phyloP scores from a whole-genome alignment of 768 basidiomycete species.

The Suillus clintonianus region DNA sequence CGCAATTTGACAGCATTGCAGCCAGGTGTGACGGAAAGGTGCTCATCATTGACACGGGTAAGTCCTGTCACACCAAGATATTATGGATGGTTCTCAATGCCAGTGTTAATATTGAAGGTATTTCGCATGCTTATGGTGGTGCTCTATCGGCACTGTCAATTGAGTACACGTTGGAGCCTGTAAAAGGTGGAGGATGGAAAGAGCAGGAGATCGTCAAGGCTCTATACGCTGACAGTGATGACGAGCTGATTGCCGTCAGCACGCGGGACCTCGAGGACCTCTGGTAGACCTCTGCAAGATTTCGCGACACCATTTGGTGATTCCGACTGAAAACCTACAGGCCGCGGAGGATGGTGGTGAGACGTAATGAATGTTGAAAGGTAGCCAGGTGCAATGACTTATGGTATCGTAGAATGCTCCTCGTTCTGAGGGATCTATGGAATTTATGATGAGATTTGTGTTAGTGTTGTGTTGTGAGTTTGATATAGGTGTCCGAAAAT shows the following conservation, averaged over 20 bases:
- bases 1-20: conserved; percentile 84
- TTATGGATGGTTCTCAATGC: conserved; percentile 12
- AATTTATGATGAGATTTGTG: neutral
- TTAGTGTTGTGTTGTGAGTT: neutral
- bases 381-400: neutral
- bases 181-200: conserved; percentile 36
- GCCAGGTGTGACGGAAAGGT: conserved; percentile 89
- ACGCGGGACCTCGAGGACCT: conserved; percentile 28
- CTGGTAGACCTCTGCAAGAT: conserved; percentile 6
- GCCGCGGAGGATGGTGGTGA: neutral
- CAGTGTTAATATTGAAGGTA: conserved; percentile 48
- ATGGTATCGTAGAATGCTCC: neutral
- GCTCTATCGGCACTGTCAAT: conserved; percentile 86
- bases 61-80: conserved; percentile 7
- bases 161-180: conserved; percentile 77
- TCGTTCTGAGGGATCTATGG: neutral
- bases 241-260: conserved; percentile 27
- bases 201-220: conserved; percentile 40
- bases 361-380: neutral
- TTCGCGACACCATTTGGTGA: neutral
- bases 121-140: conserved; percentile 95
- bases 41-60: conserved; percentile 94
- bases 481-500: neutral
- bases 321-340: neutral
- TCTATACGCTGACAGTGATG: conserved; percentile 33